These are phyloP conservation scores for Mollisia scopiformis DNA, from an alignment of 2,329 filamentous ascomycete species.

Conservation along the genomic window DNA sequence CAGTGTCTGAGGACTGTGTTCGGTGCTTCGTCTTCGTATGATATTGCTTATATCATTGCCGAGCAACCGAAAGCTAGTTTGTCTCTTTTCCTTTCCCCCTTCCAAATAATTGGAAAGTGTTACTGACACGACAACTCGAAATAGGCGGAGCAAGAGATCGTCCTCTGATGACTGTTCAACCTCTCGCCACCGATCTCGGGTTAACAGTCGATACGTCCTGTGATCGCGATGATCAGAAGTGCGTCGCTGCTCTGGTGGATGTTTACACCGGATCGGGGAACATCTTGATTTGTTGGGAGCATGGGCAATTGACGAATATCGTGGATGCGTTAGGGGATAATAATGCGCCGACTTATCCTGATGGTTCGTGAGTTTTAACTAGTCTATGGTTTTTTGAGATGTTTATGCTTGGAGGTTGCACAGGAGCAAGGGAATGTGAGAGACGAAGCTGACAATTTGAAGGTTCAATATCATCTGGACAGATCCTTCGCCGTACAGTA, in stretches of 20 bases:
- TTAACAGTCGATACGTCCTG: conserved; percentile 58
- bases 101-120: too few species aligned
- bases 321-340: conserved; percentile 53
- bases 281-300: conserved; percentile 65
- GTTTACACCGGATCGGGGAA: conserved; percentile 51
- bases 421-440: background rate
- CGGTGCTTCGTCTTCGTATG: conserved; percentile 51
- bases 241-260: conserved; percentile 54
- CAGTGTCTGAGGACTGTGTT: conserved; percentile 63
- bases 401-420: too few species aligned
- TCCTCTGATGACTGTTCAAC: conserved; percentile 59
- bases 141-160: conserved; percentile 54
- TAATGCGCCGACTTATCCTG: conserved; percentile 52
- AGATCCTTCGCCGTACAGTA: conserved; percentile 51
- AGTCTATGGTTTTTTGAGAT: too few species aligned
- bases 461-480: conserved; percentile 62
- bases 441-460: conserved; percentile 9
- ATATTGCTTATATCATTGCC: conserved; percentile 62
- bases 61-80: conserved; percentile 52
- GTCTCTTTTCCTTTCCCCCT: background rate
- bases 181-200: conserved; percentile 57
- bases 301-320: conserved; percentile 55
- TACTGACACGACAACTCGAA: too few species aligned
- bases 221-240: conserved; percentile 56
- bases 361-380: conserved; percentile 44